Evolutionary conservation across 148 eudicot species (phyloP).

Genomic region (Selenicereus undatus): DNA sequence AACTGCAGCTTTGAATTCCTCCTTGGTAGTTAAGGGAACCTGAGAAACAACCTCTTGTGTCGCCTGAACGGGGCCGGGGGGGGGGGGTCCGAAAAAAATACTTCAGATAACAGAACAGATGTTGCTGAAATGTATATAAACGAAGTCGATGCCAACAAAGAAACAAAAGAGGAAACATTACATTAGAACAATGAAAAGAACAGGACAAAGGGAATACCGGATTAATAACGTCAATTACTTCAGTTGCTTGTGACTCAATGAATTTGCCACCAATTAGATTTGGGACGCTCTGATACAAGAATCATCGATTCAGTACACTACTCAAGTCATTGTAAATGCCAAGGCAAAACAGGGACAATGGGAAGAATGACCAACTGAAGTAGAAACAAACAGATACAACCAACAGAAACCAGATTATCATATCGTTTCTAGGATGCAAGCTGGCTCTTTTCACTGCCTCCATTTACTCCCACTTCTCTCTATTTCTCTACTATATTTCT

Average conservation of each 20-base stretch:
- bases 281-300: constrained; percentile 66
- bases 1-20: constrained; percentile 90
- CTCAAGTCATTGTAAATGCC: not conserved
- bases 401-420: not conserved
- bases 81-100: no score
- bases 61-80: constrained; percentile 53
- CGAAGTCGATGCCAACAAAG: not conserved
- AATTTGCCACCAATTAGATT: constrained; percentile 81
- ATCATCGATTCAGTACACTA: constrained; percentile 2
- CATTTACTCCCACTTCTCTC: not conserved
- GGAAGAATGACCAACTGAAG: not conserved
- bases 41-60: constrained; percentile 92
- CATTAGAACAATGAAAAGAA: not conserved
- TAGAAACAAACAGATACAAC: not conserved
- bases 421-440: not conserved
- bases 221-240: constrained; percentile 71
- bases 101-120: not conserved
- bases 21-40: constrained; percentile 81
- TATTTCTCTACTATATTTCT: not conserved
- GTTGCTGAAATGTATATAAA: not conserved
- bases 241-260: constrained; percentile 63
- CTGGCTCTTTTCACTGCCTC: not conserved
- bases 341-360: not conserved
- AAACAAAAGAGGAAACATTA: not conserved
- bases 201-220: constrained; percentile 47